phyloP scores from a whole-genome alignment of 257 asterid species.

The Lycium ferocissimum region DNA sequence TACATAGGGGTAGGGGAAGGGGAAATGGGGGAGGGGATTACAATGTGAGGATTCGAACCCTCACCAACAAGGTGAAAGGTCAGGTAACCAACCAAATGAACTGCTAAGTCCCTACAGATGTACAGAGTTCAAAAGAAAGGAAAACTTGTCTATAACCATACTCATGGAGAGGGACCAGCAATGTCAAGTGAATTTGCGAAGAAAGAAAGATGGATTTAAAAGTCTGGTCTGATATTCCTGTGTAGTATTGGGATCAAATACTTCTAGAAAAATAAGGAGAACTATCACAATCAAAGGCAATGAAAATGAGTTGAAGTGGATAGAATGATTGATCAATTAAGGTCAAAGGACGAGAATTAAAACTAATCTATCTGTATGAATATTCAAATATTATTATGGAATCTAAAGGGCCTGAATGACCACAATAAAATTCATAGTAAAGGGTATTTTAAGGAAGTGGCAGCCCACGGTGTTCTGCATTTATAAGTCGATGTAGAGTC shows the following conservation, averaged over 20 bases:
- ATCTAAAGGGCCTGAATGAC: no score
- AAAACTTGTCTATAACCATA: no score
- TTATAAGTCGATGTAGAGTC: not conserved
- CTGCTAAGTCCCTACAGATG: no score
- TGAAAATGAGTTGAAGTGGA: not conserved
- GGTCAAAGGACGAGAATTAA: not conserved
- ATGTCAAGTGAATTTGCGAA: not conserved
- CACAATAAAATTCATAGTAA: no score
- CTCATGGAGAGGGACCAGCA: not conserved
- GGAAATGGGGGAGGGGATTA: no score
- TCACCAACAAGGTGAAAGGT: no score
- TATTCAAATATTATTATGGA: no score
- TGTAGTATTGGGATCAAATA: not conserved
- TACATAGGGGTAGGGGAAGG: no score
- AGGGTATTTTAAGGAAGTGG: not conserved
- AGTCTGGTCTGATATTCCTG: not conserved
- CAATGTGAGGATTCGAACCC: no score
- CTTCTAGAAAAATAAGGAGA: not conserved
- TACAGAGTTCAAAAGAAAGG: not conserved
- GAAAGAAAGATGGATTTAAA: not conserved
- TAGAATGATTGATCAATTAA: not conserved
- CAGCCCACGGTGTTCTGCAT: not conserved
- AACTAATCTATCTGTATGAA: no score
- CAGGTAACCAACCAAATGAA: no score
- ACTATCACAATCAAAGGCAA: not conserved